Conservation (phyloP, 1,284 basidiomycete genomes). For the Austroboletus novae-zelandiae region DNA sequence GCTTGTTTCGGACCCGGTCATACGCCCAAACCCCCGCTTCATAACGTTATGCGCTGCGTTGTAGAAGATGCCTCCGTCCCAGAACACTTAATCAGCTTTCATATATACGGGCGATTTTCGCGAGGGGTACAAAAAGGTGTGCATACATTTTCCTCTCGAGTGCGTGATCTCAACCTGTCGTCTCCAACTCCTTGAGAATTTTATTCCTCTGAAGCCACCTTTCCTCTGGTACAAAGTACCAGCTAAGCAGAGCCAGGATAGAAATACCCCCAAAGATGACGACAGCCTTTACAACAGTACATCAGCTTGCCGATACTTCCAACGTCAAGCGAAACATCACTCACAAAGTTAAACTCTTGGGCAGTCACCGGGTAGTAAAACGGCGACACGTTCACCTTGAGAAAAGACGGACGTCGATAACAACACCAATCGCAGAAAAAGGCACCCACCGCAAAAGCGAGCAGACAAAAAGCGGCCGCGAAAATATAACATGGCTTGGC, state of each 20-base stretch:
- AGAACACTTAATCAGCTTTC: no score
- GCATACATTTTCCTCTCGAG: no score
- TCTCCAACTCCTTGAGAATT: constrained; percentile 47
- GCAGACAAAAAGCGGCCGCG: constrained; percentile 66
- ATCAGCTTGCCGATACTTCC: constrained; percentile 15
- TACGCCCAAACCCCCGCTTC: constrained; percentile 93
- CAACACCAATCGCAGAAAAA: not conserved
- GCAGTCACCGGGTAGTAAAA: constrained; percentile 78
- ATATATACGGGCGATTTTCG: no score
- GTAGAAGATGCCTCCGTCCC: constrained; percentile 85
- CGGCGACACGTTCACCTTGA: constrained; percentile 72
- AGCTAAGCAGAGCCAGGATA: constrained; percentile 70
- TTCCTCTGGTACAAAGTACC: constrained; percentile 73
- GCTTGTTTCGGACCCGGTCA: constrained; percentile 86
- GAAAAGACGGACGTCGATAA: not conserved
- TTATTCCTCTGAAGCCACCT: constrained; percentile 72
- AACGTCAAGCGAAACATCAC: constrained; percentile 27
- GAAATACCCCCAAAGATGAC: constrained; percentile 79
- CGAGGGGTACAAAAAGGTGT: no score
- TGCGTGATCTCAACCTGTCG: constrained; percentile 25
- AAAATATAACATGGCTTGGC: constrained; percentile 66
- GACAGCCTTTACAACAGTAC: constrained; percentile 45
- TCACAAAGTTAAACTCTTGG: constrained; percentile 76
- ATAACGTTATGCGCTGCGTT: constrained; percentile 90
- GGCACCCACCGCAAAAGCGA: constrained; percentile 65